A percentile compares a stretch with the other conserved stretches of the same genome.
Evolutionary conservation across 78 protist genomes (phyloP).

Genomic region (Thecamonas trahens): DNA sequence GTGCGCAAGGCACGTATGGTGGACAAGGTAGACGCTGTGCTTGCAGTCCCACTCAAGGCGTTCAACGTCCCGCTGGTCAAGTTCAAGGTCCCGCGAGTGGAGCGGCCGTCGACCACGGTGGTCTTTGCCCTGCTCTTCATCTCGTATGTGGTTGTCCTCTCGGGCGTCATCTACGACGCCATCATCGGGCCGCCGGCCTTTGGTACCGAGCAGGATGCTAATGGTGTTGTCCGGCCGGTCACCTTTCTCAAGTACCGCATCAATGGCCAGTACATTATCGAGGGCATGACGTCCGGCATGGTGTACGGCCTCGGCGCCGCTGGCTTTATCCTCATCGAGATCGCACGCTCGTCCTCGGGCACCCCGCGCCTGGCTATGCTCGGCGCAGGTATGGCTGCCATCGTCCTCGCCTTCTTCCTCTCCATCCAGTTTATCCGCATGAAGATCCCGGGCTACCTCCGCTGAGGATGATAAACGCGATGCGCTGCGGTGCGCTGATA

Average conservation of each 20-base stretch:
- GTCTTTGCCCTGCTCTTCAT: not conserved
- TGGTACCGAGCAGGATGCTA: not conserved
- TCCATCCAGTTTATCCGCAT: not conserved
- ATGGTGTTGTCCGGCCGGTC: not conserved
- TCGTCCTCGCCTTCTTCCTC: slow-evolving; percentile 3
- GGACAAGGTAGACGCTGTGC: too few species aligned
- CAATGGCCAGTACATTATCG: slow-evolving; percentile 15
- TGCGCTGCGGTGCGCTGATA: too few species aligned
- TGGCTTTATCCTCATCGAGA: not conserved
- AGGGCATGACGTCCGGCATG: slow-evolving; percentile 4
- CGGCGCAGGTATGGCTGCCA: not conserved
- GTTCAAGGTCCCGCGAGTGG: not conserved
- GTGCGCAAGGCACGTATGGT: too few species aligned
- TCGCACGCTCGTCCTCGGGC: too few species aligned
- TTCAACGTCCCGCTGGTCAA: too few species aligned
- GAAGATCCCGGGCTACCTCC: slow-evolving; percentile 1
- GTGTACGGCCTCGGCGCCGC: not conserved
- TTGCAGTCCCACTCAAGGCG: too few species aligned
- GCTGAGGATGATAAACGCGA: not conserved
- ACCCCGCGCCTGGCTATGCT: not conserved
- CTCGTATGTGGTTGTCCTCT: not conserved
- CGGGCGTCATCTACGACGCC: slow-evolving; percentile 15
- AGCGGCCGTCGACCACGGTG: not conserved
- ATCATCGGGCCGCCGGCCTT: slow-evolving; percentile 8
- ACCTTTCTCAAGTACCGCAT: not conserved